phyloP scores from a whole-genome alignment of 2,329 filamentous ascomycete species.

The Claviceps fusiformis region DNA sequence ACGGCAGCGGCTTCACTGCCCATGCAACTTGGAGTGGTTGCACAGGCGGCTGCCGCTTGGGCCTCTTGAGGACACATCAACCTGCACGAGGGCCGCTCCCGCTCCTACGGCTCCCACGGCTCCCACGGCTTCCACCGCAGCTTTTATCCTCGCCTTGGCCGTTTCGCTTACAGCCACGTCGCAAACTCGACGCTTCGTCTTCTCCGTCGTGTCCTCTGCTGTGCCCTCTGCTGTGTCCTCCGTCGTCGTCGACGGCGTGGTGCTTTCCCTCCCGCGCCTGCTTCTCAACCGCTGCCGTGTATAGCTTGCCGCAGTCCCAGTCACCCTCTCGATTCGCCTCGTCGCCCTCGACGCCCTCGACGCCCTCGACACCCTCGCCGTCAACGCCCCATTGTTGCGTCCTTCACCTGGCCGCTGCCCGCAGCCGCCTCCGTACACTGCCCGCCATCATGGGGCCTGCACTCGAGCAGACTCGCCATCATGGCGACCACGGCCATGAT shows the following conservation, averaged over 20 bases:
- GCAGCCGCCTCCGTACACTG: slow-evolving; percentile 11
- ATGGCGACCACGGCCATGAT: slow-evolving; percentile 17
- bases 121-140: too few relatives aligned
- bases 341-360: background rate
- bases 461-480: slow-evolving; percentile 20
- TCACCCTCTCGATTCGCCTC: background rate
- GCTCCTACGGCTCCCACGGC: too few relatives aligned
- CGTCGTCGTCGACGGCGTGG: slow-evolving; percentile 1
- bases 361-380: background rate
- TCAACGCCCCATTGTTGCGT: slow-evolving; percentile 7
- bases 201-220: background rate
- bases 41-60: background rate
- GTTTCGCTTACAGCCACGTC: background rate
- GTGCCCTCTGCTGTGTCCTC: too few relatives aligned
- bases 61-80: slow-evolving; percentile 8
- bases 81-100: slow-evolving; percentile 2
- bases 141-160: slow-evolving; percentile 3
- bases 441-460: slow-evolving; percentile 17
- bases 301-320: background rate
- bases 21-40: background rate
- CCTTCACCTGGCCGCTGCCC: slow-evolving; percentile 10
- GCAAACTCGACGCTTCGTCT: background rate
- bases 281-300: background rate
- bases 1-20: background rate
- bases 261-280: slow-evolving; percentile 3